Percentiles rank a stretch among this genome's conserved stretches.
phyloP scores from a whole-genome alignment of 2,329 filamentous ascomycete species.

The Trichoderma atroviride region DNA sequence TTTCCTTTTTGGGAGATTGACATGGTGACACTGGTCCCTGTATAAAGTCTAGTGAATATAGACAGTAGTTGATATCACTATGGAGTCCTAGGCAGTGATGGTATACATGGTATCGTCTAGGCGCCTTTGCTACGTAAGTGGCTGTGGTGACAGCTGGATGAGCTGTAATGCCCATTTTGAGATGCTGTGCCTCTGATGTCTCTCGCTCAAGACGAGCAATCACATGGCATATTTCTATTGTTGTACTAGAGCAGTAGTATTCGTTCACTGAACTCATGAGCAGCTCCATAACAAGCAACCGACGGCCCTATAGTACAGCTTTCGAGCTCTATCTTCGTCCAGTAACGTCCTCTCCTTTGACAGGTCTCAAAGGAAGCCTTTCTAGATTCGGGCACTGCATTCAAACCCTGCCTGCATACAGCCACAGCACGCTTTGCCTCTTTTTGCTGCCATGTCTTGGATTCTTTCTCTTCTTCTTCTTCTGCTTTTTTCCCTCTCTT shows the following conservation, averaged over 20 bases:
- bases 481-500: background rate
- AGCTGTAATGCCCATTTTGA: background rate
- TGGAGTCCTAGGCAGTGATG: too few species aligned
- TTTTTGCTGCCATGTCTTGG: background rate
- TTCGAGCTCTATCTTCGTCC: background rate
- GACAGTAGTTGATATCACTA: background rate
- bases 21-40: background rate
- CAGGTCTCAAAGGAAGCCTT: slow-evolving; percentile 1
- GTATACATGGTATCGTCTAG: too few species aligned
- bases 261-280: background rate
- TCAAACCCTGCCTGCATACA: slow-evolving; percentile 1
- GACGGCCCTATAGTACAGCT: background rate
- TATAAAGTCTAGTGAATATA: background rate
- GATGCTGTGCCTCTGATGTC: background rate
- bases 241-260: background rate
- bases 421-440: slow-evolving; percentile 2
- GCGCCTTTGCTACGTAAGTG: background rate
- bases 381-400: slow-evolving; percentile 9
- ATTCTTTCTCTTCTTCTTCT: background rate
- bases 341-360: slow-evolving; percentile 1
- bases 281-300: background rate
- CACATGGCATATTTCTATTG: background rate
- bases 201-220: background rate
- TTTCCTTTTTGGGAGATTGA: background rate
- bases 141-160: background rate